Percentiles rank a stretch among this genome's conserved stretches.
Conservation (phyloP, 495 filamentous ascomycete genomes). For the Melanomma pulvis-pyrius region DNA sequence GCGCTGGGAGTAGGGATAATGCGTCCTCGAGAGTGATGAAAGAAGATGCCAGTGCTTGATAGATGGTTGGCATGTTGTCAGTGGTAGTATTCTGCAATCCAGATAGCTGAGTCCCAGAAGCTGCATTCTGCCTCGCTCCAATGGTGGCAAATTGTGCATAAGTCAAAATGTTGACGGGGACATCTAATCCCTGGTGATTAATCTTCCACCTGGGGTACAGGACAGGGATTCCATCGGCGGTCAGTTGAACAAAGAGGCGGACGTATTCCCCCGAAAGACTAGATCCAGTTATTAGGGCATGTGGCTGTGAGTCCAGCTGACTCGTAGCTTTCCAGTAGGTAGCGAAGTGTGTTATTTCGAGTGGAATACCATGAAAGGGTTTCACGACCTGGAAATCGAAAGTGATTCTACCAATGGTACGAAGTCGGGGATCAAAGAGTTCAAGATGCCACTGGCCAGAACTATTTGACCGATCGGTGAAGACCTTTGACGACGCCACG, state of each 20-base stretch:
- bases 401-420: conserved; percentile 90
- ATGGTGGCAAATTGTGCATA: conserved; percentile 72
- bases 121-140: conserved; percentile 54
- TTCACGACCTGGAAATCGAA: conserved; percentile 97
- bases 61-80: conserved; percentile 64
- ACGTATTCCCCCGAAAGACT: conserved; percentile 93
- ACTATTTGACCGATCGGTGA: conserved; percentile 71
- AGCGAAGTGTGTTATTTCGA: conserved; percentile 96
- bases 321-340: conserved; percentile 99
- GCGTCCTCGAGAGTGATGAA: conserved; percentile 77
- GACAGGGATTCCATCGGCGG: conserved; percentile 81
- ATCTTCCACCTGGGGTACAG: conserved; percentile 83
- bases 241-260: conserved; percentile 86
- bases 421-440: conserved; percentile 86
- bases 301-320: conserved; percentile 79
- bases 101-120: conserved; percentile 47
- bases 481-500: conserved; percentile 83
- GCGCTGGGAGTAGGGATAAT: conserved; percentile 68
- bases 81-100: conserved; percentile 51
- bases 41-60: conserved; percentile 70
- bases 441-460: conserved; percentile 82
- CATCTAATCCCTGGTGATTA: conserved; percentile 73
- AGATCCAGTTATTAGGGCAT: conserved; percentile 88
- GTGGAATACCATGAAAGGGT: conserved; percentile 87
- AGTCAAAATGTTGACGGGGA: conserved; percentile 75